phyloP scores from a whole-genome alignment of 192 early-diverging fungal species.

The Coemansia aciculifera region DNA sequence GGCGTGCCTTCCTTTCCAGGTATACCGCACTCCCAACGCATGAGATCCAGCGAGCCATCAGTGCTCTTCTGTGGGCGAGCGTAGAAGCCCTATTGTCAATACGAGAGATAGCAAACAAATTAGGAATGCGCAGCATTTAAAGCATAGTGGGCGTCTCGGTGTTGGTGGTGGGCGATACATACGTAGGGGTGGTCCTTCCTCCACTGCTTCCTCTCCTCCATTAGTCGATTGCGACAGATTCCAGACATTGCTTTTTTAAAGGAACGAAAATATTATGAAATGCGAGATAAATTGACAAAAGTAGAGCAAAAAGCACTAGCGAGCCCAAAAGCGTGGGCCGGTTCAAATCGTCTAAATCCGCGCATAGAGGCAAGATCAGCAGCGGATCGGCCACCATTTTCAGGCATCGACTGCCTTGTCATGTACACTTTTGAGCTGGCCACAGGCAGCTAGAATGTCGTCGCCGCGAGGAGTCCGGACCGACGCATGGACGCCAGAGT shows the following conservation, averaged over 20 bases:
- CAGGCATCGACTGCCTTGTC: not conserved
- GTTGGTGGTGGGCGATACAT: constrained; percentile 5
- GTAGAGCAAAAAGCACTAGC: not conserved
- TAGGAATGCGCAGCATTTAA: constrained; percentile 6
- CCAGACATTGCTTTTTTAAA: constrained; percentile 54
- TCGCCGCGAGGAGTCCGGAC: constrained; percentile 65
- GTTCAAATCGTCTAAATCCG: not conserved
- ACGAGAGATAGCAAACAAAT: constrained; percentile 4
- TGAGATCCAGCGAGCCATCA: constrained; percentile 79
- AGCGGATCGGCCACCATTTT: not conserved
- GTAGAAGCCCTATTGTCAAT: constrained; percentile 73
- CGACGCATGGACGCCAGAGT: constrained; percentile 59
- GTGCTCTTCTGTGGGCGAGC: constrained; percentile 84
- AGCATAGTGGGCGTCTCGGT: not conserved
- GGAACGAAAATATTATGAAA: not conserved
- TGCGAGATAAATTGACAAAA: not conserved
- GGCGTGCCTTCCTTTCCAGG: constrained; percentile 68
- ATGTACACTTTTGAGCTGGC: constrained; percentile 59
- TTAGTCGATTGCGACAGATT: constrained; percentile 78
- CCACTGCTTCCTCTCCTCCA: constrained; percentile 97
- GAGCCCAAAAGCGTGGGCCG: not conserved
- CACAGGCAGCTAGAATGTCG: constrained; percentile 83
- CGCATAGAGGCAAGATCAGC: not conserved
- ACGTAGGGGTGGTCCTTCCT: constrained; percentile 85
- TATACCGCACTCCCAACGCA: constrained; percentile 81